These are phyloP conservation scores for Suillus ampliporus DNA, from an alignment of 768 basidiomycete species.

Conservation along the genomic window DNA sequence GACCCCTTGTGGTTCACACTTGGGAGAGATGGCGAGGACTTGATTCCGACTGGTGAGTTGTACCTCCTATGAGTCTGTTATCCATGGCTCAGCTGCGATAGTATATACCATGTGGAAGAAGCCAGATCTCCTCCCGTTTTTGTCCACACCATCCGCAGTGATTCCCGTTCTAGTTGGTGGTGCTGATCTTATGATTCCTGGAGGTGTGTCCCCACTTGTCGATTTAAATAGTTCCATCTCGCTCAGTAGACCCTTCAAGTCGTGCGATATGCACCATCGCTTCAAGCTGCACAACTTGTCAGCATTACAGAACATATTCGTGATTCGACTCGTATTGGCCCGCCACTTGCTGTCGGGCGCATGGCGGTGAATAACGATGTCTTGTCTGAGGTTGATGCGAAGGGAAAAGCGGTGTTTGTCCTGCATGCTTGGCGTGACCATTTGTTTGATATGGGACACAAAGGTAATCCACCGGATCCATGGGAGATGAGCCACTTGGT, in stretches of 20 bases:
- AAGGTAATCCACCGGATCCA: constrained; percentile 18
- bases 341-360: constrained; percentile 78
- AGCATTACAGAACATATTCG: constrained; percentile 58
- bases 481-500: constrained; percentile 27
- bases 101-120: constrained; percentile 85
- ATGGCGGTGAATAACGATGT: constrained; percentile 63
- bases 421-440: constrained; percentile 78
- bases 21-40: constrained; percentile 67
- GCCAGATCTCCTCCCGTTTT: constrained; percentile 64
- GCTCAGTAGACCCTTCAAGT: constrained; percentile 1
- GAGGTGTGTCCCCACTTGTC: background rate
- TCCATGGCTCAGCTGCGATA: constrained; percentile 22
- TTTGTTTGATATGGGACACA: constrained; percentile 1
- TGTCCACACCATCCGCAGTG: constrained; percentile 75
- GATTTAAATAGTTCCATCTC: constrained; percentile 29
- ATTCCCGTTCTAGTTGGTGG: constrained; percentile 75
- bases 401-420: constrained; percentile 80
- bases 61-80: background rate
- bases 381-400: constrained; percentile 52
- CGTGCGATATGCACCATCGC: background rate
- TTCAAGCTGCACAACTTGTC: constrained; percentile 47
- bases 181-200: constrained; percentile 71
- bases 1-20: constrained; percentile 82
- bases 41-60: constrained; percentile 70
- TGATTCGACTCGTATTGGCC: constrained; percentile 34